These are phyloP conservation scores for Saturnispora bothae DNA, from an alignment of 805 yeast genomes.

Conservation along the genomic window DNA sequence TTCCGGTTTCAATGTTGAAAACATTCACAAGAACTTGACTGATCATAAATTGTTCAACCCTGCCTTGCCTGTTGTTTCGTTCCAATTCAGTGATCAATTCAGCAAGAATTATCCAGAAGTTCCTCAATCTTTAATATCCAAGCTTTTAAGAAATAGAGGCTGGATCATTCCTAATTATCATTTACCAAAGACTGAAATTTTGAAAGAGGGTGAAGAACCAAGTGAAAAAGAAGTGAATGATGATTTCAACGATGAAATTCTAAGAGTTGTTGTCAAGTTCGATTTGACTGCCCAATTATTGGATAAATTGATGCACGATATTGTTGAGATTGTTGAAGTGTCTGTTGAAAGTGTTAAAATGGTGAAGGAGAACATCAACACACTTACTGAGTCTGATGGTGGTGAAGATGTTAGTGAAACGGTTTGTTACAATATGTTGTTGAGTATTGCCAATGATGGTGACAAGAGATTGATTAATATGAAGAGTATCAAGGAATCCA, in stretches of 20 bases:
- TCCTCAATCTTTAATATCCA: conserved; percentile 69
- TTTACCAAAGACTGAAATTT: conserved; percentile 39
- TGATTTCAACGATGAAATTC: conserved; percentile 42
- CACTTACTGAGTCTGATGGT: conserved; percentile 16
- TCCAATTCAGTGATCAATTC: conserved; percentile 57
- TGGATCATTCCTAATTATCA: conserved; percentile 88
- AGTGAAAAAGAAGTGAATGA: conserved; percentile 24
- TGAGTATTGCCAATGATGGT: conserved; percentile 48
- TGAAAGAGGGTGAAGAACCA: conserved; percentile 10
- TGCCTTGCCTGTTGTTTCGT: conserved; percentile 87
- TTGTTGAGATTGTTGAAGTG: conserved; percentile 41
- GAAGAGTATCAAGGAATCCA: conserved; percentile 10
- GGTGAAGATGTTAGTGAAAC: conserved; percentile 22
- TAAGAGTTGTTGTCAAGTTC: conserved; percentile 75
- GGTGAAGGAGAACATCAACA: conserved; percentile 26
- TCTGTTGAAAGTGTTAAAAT: conserved; percentile 38
- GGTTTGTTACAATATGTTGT: conserved; percentile 38
- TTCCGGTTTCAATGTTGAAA: conserved; percentile 9
- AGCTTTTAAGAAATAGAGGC: conserved; percentile 65
- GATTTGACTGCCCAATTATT: conserved; percentile 53
- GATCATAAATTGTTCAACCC: conserved; percentile 44
- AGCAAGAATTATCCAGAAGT: conserved; percentile 57
- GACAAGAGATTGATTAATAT: conserved; percentile 29
- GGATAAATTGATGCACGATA: conserved; percentile 54
- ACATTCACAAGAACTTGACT: conserved; percentile 3